Base-by-base conservation (phyloP, 352 stramenopile genomes). In the Phytophthora macrochlamydospora region DNA sequence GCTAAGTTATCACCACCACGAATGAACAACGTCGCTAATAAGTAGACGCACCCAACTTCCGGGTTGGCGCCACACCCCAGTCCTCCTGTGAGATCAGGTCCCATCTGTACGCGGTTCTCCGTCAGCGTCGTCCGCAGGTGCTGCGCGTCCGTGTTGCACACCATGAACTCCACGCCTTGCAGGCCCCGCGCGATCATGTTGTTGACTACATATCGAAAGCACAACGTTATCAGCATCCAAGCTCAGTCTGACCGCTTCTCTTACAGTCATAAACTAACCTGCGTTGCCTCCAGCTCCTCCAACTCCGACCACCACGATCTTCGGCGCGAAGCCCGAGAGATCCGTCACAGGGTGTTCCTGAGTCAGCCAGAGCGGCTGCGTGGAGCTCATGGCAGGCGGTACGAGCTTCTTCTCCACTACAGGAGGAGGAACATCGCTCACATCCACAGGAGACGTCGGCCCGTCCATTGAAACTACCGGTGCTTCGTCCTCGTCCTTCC, bases 71-170 rank as follows among this genome's bases (percentile, higher is more conserved):
- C 87, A 67, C 85, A 94, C 11, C 87, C 87, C 4, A 95, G 69
- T 9, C 87, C 87, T 46, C 89, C 81, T 44, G 91, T 97, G 59
- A 97, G 70, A 31, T 95, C 87, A 12, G 91, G 89, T 2, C 84
- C 85, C 87, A 95, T 95, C 65, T 97, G 91, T 62, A 97, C 76
- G 50, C 91, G 87, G 67, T 97, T 97, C 56, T 97, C 90, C 29
- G 91, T 97, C 38, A 97, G 67, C 12, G 88, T 96, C 54, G 89
- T 97, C 59, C 89, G 89, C 57, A 97, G 69, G 52, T 97, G 91
- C 81, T 97, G 91, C 38, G 91, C 88, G 51, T 97, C 91, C 43
- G 91, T 97, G 75, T 97, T 97, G 79, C 91, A 97, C 32, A 97
- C 91, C 37, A 97, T 71, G 48, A 95, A 95, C 59, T 95, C 86